Percentiles rank a stretch among this genome's conserved stretches.
Conservation (phyloP, 768 basidiomycete genomes). For the Boletus speciosus region DNA sequence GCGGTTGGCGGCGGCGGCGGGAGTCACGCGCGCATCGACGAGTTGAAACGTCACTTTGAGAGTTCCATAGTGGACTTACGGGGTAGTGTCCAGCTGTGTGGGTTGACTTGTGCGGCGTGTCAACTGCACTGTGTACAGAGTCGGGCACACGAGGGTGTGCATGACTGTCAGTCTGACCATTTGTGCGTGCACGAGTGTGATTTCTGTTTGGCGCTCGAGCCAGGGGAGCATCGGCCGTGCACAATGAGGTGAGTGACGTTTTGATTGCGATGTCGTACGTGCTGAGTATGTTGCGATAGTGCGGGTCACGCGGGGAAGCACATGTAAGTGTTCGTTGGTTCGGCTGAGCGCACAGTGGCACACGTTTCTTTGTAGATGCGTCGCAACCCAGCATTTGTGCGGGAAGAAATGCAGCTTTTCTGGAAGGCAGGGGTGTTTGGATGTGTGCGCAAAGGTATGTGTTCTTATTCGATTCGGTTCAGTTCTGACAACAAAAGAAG, state of each 20-base stretch:
- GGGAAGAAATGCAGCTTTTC: conserved; percentile 47
- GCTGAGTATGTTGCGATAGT: conserved; percentile 26
- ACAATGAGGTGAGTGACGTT: conserved; percentile 42
- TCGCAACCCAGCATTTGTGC: conserved; percentile 50
- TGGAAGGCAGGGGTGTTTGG: conserved; percentile 49
- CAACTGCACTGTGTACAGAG: conserved; percentile 46
- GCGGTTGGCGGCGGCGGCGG: neutral
- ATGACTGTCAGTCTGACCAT: conserved; percentile 53
- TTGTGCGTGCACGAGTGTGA: conserved; percentile 43
- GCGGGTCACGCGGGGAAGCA: conserved; percentile 57
- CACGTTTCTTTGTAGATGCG: conserved; percentile 40
- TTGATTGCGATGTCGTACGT: neutral
- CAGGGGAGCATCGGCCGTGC: conserved; percentile 35
- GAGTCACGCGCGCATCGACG: conserved; percentile 42
- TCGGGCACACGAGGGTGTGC: conserved; percentile 43
- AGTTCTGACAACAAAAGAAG: conserved; percentile 26
- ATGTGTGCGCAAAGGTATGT: conserved; percentile 50
- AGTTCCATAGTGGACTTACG: conserved; percentile 43
- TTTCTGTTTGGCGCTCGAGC: conserved; percentile 33
- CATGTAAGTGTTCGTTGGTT: conserved; percentile 36
- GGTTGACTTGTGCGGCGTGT: conserved; percentile 44
- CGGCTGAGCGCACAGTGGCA: rapidly evolving
- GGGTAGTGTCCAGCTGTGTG: conserved; percentile 47
- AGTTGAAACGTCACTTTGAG: conserved; percentile 43
- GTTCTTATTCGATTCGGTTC: neutral